phyloP scores from a whole-genome alignment of 306 rosid genomes.

The Begonia loranthoides region DNA sequence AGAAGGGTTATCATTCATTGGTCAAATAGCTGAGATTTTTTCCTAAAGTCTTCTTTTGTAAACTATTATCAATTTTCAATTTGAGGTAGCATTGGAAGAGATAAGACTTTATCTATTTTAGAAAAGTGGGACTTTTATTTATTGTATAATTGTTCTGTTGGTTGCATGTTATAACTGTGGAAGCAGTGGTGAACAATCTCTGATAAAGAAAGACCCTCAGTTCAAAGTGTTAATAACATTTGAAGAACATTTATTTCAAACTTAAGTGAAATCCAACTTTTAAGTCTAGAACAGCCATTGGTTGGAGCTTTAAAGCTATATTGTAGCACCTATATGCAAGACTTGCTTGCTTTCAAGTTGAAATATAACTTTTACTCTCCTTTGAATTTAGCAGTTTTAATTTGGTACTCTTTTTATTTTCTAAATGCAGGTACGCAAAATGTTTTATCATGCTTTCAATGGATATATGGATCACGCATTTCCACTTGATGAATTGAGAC shows the following conservation, averaged over 20 bases:
- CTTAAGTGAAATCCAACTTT: neutral
- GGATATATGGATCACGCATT: conserved; percentile 90
- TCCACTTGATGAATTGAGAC: conserved; percentile 83
- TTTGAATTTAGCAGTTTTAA: neutral
- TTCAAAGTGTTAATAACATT: neutral
- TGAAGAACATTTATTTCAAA: neutral
- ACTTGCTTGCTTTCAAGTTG: neutral
- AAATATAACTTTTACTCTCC: neutral
- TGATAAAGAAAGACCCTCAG: neutral
- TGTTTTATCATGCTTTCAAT: conserved; percentile 94
- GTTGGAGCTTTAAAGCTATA: neutral
- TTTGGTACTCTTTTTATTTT: neutral
- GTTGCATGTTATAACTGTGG: neutral
- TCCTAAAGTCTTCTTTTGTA: neutral
- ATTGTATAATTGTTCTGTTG: neutral
- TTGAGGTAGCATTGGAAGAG: neutral
- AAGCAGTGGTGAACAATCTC: neutral
- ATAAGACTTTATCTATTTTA: neutral
- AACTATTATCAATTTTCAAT: neutral
- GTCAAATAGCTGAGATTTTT: neutral
- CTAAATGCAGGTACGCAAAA: conserved; percentile 47
- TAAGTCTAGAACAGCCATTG: neutral
- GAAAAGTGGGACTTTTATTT: neutral
- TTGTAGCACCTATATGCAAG: too few relatives aligned
- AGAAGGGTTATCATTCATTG: too few relatives aligned